Percentiles rank a stretch among this genome's conserved stretches.
Evolutionary conservation across 1,284 basidiomycete genomes (phyloP).

Genomic region (Tylopilus orsonianus): DNA sequence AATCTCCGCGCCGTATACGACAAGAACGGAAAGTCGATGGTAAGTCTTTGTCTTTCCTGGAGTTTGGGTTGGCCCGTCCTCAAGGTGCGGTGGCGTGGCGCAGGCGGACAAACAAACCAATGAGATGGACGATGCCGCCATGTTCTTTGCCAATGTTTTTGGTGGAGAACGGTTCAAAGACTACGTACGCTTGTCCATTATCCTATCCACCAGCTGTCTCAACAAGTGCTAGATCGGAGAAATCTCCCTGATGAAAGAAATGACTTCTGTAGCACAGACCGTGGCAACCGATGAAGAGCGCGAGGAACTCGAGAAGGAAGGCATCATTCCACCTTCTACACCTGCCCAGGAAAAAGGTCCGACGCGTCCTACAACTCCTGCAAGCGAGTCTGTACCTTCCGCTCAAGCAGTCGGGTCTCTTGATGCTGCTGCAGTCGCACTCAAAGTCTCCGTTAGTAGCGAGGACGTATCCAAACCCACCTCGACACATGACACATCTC

Average conservation of each 20-base stretch:
- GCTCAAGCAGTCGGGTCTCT: slow-evolving; percentile 3
- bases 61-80: slow-evolving; percentile 7
- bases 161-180: slow-evolving; percentile 86
- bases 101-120: slow-evolving; percentile 72
- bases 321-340: slow-evolving; percentile 37
- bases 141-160: slow-evolving; percentile 91
- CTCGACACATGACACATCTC: slow-evolving; percentile 19
- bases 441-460: slow-evolving; percentile 19
- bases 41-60: slow-evolving; percentile 33
- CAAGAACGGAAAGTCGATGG: slow-evolving; percentile 90
- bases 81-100: neutral
- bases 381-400: slow-evolving; percentile 18
- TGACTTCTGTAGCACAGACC: slow-evolving; percentile 76
- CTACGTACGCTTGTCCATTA: slow-evolving; percentile 58
- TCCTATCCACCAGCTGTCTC: neutral
- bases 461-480: slow-evolving; percentile 24
- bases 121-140: slow-evolving; percentile 82
- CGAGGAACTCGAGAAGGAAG: slow-evolving; percentile 77
- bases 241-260: slow-evolving; percentile 90
- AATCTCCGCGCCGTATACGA: slow-evolving; percentile 92
- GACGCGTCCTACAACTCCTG: slow-evolving; percentile 29
- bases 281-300: slow-evolving; percentile 92
- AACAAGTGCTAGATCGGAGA: slow-evolving; percentile 72
- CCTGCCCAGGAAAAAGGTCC: slow-evolving; percentile 19
- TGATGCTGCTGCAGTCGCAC: slow-evolving; percentile 18